Conservation (phyloP, 129 eudicot species). For the Escallonia rubra region DNA sequence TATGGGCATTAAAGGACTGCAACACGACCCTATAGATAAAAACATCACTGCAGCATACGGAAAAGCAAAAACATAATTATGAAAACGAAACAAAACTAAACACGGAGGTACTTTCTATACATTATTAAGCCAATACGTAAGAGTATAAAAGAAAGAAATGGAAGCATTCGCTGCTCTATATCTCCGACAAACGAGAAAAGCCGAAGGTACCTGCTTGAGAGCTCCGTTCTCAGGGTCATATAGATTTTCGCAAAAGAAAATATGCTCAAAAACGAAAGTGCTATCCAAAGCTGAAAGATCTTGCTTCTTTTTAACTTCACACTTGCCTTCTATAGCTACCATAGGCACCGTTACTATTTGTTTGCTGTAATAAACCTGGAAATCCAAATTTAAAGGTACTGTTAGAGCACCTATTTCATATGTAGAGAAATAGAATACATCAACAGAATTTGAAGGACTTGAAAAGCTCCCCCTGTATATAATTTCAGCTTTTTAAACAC, state of each 20-base stretch:
- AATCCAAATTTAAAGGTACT: constrained; percentile 4
- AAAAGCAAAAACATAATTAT: neutral
- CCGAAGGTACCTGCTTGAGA: constrained; percentile 49
- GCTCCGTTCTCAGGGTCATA: constrained; percentile 52
- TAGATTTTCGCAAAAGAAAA: constrained; percentile 49
- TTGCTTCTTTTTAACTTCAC: constrained; percentile 55
- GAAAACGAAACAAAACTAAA: neutral
- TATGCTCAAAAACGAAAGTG: constrained; percentile 39
- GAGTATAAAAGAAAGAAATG: neutral
- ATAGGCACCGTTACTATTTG: constrained; percentile 25
- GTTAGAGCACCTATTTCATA: neutral
- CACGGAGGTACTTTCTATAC: too few species aligned
- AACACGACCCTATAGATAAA: neutral
- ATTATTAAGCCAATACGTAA: neutral
- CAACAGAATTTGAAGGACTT: too few species aligned
- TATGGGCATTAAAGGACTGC: neutral
- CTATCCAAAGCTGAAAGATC: constrained; percentile 22
- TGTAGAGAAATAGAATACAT: too few species aligned
- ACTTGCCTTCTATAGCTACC: constrained; percentile 45
- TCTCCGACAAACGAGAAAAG: neutral
- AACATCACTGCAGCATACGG: neutral
- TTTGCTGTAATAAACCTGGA: constrained; percentile 61
- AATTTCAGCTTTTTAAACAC: too few species aligned
- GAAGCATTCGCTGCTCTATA: neutral
- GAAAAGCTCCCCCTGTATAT: too few species aligned